A percentile compares a stretch with the other conserved stretches of the same genome.
phyloP scores from a whole-genome alignment of 2,329 filamentous ascomycete genomes.

The Gaeumannomyces sp. region DNA sequence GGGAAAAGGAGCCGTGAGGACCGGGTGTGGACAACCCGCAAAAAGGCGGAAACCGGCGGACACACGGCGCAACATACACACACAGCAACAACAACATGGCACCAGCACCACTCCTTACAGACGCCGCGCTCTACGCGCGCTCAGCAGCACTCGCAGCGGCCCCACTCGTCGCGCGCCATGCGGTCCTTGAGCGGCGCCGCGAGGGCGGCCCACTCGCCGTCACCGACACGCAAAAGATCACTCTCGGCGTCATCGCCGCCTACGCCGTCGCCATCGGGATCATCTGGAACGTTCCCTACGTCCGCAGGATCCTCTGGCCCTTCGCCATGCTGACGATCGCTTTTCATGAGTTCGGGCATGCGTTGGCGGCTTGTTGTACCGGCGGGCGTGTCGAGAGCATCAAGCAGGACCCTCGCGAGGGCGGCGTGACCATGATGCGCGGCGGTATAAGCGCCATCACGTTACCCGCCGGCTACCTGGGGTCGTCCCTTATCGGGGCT shows the following conservation, averaged over 20 bases:
- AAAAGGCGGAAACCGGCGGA: neutral
- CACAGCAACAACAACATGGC: slow-evolving; percentile 2
- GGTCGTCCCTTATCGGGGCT: slow-evolving; percentile 70
- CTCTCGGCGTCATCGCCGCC: slow-evolving; percentile 56
- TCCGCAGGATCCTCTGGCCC: slow-evolving; percentile 70
- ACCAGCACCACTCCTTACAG: slow-evolving; percentile 2
- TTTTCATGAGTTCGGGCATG: slow-evolving; percentile 76
- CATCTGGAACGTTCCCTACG: slow-evolving; percentile 72
- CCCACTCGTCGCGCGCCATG: slow-evolving; percentile 32
- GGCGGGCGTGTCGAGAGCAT: slow-evolving; percentile 58
- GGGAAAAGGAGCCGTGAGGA: neutral
- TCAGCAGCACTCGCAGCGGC: slow-evolving; percentile 15
- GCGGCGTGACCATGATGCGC: slow-evolving; percentile 71
- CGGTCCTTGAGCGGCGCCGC: neutral
- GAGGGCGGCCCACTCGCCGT: slow-evolving; percentile 44
- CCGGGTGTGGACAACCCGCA: too few relatives aligned
- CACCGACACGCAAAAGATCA: slow-evolving; percentile 63
- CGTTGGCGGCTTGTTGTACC: slow-evolving; percentile 64
- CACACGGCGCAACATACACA: neutral
- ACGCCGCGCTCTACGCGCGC: slow-evolving; percentile 1
- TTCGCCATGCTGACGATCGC: slow-evolving; percentile 87
- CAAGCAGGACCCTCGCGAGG: slow-evolving; percentile 67
- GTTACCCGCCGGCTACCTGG: slow-evolving; percentile 71
- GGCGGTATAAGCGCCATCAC: slow-evolving; percentile 66
- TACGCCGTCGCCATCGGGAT: slow-evolving; percentile 63